Evolutionary conservation across 352 stramenopile genomes (phyloP).

Genomic region (Phytophthora tubulina): DNA sequence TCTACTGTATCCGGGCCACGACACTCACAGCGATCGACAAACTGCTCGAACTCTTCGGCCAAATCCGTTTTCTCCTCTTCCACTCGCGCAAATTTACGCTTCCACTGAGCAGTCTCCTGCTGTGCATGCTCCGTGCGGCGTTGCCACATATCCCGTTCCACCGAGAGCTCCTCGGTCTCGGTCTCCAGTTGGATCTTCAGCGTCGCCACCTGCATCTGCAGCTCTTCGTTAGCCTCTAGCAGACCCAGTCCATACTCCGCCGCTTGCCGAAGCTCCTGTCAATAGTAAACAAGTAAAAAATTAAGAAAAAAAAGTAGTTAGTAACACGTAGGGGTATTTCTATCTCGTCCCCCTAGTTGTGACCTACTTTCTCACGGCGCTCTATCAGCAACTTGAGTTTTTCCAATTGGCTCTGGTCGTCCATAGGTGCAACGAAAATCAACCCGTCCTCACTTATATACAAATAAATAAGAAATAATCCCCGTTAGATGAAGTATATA

Average conservation of each 20-base stretch:
- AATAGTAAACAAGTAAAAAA: constrained; percentile 10
- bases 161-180: constrained; percentile 65
- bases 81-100: constrained; percentile 63
- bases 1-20: constrained; percentile 12
- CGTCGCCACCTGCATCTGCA: constrained; percentile 72
- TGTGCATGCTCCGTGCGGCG: constrained; percentile 69
- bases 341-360: not conserved
- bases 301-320: constrained; percentile 8
- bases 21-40: constrained; percentile 57
- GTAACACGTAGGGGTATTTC: not conserved
- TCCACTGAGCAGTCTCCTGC: constrained; percentile 77
- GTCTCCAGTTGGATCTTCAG: constrained; percentile 81
- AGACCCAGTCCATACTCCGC: constrained; percentile 83
- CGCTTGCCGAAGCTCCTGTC: constrained; percentile 79
- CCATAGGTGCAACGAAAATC: constrained; percentile 52
- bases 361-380: constrained; percentile 52
- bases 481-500: not conserved
- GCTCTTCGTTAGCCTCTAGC: constrained; percentile 81
- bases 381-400: constrained; percentile 58
- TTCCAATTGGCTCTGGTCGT: constrained; percentile 62
- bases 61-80: constrained; percentile 78
- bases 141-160: constrained; percentile 68
- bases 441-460: constrained; percentile 65
- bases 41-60: constrained; percentile 62
- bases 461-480: constrained; percentile 18